Percentiles rank a stretch among this genome's conserved stretches.
phyloP scores from a whole-genome alignment of 2,329 filamentous ascomycete genomes.

The Metarhizium humberi region DNA sequence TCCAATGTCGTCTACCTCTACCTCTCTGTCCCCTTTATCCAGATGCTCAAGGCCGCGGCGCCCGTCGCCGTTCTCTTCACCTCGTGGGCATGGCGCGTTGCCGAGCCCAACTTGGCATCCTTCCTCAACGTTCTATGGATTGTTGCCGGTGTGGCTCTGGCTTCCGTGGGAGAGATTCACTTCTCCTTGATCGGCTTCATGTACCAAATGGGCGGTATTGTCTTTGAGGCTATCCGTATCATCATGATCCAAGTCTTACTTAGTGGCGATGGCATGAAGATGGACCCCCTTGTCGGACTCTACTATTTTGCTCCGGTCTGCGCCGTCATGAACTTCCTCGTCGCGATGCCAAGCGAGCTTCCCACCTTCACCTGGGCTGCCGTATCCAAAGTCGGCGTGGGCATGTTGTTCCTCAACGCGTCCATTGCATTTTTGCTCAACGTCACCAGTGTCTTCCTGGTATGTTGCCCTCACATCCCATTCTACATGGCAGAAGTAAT shows the following conservation, averaged over 20 bases:
- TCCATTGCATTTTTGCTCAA: constrained; percentile 71
- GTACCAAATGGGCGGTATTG: constrained; percentile 64
- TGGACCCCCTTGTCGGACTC: constrained; percentile 79
- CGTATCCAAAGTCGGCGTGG: constrained; percentile 54
- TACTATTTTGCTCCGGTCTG: constrained; percentile 88
- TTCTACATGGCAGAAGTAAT: not conserved
- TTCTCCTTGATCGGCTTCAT: constrained; percentile 58
- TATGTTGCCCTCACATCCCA: constrained; percentile 36
- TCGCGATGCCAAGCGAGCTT: constrained; percentile 61
- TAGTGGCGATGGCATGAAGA: constrained; percentile 66
- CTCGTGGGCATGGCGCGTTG: constrained; percentile 50
- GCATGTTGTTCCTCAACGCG: constrained; percentile 64
- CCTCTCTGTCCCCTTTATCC: constrained; percentile 58
- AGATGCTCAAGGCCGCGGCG: constrained; percentile 62
- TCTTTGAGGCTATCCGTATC: constrained; percentile 72
- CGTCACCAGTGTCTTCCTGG: constrained; percentile 76
- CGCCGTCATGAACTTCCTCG: constrained; percentile 67
- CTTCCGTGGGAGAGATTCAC: constrained; percentile 54
- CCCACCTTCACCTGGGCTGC: constrained; percentile 57
- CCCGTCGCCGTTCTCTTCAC: constrained; percentile 58
- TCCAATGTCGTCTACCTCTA: constrained; percentile 61
- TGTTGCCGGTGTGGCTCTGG: constrained; percentile 41
- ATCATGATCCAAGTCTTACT: constrained; percentile 82
- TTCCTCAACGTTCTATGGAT: constrained; percentile 43
- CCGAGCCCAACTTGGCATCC: constrained; percentile 33